phyloP scores from a whole-genome alignment of 176 grass and related monocot species.

The Oryza australiensis region DNA sequence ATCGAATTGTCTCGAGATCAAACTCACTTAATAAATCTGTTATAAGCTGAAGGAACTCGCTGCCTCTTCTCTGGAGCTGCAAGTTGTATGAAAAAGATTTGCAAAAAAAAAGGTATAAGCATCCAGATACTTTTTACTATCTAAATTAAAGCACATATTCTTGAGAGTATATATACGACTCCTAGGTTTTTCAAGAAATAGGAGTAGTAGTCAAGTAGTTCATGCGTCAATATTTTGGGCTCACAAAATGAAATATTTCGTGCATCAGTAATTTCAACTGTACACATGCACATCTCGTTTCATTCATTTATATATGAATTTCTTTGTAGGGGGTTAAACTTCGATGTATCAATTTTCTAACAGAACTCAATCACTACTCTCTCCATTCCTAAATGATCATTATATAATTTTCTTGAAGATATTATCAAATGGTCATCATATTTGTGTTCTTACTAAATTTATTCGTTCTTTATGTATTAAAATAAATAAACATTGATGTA shows the following conservation, averaged over 20 bases:
- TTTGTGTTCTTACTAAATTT: too few species aligned
- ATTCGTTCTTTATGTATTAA: too few species aligned
- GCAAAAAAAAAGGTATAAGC: not conserved
- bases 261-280: not conserved
- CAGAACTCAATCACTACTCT: too few species aligned
- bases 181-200: not conserved
- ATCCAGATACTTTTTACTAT: not conserved
- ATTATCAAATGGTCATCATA: too few species aligned
- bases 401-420: too few species aligned
- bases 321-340: too few species aligned
- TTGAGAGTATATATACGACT: not conserved
- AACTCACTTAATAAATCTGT: slow-evolving; percentile 86
- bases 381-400: too few species aligned
- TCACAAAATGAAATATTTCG: too few species aligned
- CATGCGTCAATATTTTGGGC: not conserved
- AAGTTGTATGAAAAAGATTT: not conserved
- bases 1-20: not conserved
- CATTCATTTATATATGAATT: not conserved
- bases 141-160: not conserved
- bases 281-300: not conserved
- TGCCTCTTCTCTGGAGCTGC: slow-evolving; percentile 66
- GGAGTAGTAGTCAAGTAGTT: not conserved
- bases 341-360: too few species aligned
- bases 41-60: slow-evolving; percentile 78
- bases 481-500: too few species aligned